Evolutionary conservation across 805 yeast genomes (phyloP).

Genomic region (Saturnispora sanitii): DNA sequence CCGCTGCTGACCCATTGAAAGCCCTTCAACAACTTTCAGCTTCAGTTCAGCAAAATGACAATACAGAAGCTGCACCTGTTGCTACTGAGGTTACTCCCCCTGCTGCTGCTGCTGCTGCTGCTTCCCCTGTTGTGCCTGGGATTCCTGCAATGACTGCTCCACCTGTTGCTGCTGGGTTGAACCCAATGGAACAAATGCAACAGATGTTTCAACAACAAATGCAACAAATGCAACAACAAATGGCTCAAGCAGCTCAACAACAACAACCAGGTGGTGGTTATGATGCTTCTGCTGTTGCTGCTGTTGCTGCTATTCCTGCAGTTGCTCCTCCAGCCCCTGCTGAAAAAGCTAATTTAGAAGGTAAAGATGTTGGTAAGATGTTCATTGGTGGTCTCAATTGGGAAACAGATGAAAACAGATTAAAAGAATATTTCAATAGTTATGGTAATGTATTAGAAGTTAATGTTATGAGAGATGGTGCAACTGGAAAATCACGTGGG

Average conservation of each 20-base stretch:
- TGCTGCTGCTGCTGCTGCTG: conserved; percentile 5
- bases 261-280: conserved; percentile 7
- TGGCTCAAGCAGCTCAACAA: conserved; percentile 16
- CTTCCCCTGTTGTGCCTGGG: conserved; percentile 3
- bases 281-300: conserved; percentile 1
- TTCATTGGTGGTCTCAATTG: conserved; percentile 95
- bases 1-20: neutral
- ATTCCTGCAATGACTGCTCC: conserved; percentile 7
- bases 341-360: conserved; percentile 35
- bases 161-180: conserved; percentile 4
- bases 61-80: neutral
- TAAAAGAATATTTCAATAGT: conserved; percentile 72
- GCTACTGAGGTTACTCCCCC: conserved; percentile 6
- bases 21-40: neutral
- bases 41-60: conserved; percentile 5
- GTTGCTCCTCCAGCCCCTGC: conserved; percentile 24
- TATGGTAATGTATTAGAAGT: conserved; percentile 84
- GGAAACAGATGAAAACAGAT: conserved; percentile 90
- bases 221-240: conserved; percentile 16
- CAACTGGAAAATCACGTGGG: conserved; percentile 86
- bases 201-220: conserved; percentile 17
- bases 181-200: conserved; percentile 10
- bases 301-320: conserved; percentile 16
- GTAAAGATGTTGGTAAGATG: conserved; percentile 79
- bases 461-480: conserved; percentile 85